Conservation (phyloP, 164 flowering plant genomes). For the Macadamia tetraphylla region DNA sequence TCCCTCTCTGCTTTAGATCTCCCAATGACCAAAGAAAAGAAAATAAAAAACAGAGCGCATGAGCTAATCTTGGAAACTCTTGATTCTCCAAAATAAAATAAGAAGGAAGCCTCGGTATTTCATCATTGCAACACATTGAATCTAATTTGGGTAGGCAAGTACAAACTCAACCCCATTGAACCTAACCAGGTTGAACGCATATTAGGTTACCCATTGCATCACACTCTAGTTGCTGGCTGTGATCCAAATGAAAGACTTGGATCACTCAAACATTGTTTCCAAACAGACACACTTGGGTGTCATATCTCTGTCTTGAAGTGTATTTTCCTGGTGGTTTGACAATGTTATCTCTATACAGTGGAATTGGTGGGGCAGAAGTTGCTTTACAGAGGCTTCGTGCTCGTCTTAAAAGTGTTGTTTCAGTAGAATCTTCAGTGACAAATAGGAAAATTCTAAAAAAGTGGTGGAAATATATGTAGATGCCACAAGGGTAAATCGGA, state of each 20-base stretch:
- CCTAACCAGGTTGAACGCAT: slow-evolving; percentile 64
- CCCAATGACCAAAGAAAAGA: no score
- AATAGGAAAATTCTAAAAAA: slow-evolving; percentile 51
- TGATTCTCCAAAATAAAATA: no score
- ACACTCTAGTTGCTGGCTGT: slow-evolving; percentile 37
- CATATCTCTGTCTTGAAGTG: slow-evolving; percentile 64
- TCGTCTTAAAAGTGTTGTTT: slow-evolving; percentile 66
- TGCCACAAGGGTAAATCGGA: no score
- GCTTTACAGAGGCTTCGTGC: slow-evolving; percentile 73
- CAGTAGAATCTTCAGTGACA: slow-evolving; percentile 54
- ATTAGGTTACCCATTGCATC: slow-evolving; percentile 65
- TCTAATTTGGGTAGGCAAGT: slow-evolving; percentile 66
- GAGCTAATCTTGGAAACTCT: no score
- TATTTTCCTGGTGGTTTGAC: slow-evolving; percentile 61
- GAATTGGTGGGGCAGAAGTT: slow-evolving; percentile 80
- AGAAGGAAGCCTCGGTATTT: slow-evolving; percentile 4
- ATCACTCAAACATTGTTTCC: slow-evolving; percentile 54
- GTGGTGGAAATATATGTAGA: slow-evolving; percentile 20
- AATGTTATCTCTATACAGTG: slow-evolving; percentile 65
- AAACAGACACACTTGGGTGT: slow-evolving; percentile 77
- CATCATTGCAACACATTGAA: slow-evolving; percentile 46
- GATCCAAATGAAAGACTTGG: slow-evolving; percentile 13
- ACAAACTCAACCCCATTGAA: slow-evolving; percentile 50
- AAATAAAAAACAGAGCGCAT: no score
- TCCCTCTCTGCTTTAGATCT: no score